Conservation (phyloP, 257 asterid genomes). For the Solanum tarijense region DNA sequence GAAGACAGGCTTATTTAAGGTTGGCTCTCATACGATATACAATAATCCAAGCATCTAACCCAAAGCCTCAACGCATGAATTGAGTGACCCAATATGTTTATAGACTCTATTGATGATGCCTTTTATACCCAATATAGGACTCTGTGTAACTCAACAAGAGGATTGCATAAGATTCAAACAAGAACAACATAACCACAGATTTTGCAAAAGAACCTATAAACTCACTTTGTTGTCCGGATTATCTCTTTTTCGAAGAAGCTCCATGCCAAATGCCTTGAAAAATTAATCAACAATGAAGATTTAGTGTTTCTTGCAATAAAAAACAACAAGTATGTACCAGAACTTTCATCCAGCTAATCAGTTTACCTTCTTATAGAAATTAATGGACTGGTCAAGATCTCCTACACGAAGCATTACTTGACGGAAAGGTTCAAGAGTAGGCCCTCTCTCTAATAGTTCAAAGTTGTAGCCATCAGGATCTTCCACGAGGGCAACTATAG, state of each 20-base stretch:
- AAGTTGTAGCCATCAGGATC: constrained; percentile 42
- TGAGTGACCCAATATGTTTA: neutral
- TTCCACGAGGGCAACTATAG: constrained; percentile 18
- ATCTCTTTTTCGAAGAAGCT: constrained; percentile 30
- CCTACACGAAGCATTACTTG: constrained; percentile 52
- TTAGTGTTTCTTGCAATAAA: neutral
- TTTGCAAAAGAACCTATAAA: neutral
- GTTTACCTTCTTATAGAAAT: constrained; percentile 36
- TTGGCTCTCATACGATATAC: neutral
- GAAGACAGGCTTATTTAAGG: neutral
- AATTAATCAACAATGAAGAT: neutral
- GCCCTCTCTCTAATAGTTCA: constrained; percentile 29
- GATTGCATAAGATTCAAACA: neutral
- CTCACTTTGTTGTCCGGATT: constrained; percentile 35
- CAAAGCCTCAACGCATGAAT: neutral
- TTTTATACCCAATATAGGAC: neutral
- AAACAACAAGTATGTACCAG: neutral
- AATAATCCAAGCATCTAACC: neutral
- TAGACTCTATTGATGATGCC: neutral
- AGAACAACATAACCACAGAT: neutral
- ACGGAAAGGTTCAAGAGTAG: constrained; percentile 25
- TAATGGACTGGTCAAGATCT: constrained; percentile 38
- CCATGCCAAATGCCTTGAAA: constrained; percentile 42
- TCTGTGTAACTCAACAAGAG: neutral
- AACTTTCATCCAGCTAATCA: neutral